Conservation (phyloP, 495 filamentous ascomycete genomes). For the Friedmanniomyces simplex region DNA sequence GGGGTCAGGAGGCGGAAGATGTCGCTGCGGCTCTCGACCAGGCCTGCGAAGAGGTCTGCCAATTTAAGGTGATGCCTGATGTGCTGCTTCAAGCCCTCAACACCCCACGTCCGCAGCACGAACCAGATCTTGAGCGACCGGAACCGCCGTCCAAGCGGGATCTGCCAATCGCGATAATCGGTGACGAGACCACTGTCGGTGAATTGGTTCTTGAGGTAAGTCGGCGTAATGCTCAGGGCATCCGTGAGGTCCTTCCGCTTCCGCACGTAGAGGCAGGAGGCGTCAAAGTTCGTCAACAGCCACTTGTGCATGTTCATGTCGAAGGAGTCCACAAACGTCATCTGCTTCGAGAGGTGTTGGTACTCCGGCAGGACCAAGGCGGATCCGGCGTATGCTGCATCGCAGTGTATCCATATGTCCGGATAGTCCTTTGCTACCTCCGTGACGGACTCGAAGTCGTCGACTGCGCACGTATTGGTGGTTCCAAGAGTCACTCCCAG, state of each 20-base stretch:
- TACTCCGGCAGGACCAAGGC: conserved; percentile 73
- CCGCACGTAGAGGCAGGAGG: conserved; percentile 69
- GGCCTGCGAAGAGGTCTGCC: conserved; percentile 57
- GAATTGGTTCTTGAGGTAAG: conserved; percentile 72
- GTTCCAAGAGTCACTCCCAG: conserved; percentile 79
- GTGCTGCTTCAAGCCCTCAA: conserved; percentile 64
- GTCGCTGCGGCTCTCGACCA: conserved; percentile 49
- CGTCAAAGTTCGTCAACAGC: conserved; percentile 92
- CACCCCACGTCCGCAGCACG: conserved; percentile 77
- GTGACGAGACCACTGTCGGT: conserved; percentile 78
- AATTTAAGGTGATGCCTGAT: conserved; percentile 55
- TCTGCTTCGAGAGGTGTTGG: conserved; percentile 53
- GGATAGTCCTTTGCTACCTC: conserved; percentile 51
- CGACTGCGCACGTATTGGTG: conserved; percentile 78
- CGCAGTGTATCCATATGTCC: conserved; percentile 86
- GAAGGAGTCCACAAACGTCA: conserved; percentile 71
- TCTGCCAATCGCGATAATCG: conserved; percentile 98
- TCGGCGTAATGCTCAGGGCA: conserved; percentile 70
- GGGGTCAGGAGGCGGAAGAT: conserved; percentile 67
- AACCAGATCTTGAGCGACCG: conserved; percentile 94
- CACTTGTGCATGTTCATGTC: conserved; percentile 98
- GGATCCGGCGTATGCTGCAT: conserved; percentile 88
- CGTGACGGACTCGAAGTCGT: conserved; percentile 65
- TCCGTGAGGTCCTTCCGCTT: conserved; percentile 63
- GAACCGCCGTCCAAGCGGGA: conserved; percentile 90